A percentile compares a stretch with the other conserved stretches of the same genome.
phyloP scores from a whole-genome alignment of 768 basidiomycete species.

The Phlegmacium glaucopus region DNA sequence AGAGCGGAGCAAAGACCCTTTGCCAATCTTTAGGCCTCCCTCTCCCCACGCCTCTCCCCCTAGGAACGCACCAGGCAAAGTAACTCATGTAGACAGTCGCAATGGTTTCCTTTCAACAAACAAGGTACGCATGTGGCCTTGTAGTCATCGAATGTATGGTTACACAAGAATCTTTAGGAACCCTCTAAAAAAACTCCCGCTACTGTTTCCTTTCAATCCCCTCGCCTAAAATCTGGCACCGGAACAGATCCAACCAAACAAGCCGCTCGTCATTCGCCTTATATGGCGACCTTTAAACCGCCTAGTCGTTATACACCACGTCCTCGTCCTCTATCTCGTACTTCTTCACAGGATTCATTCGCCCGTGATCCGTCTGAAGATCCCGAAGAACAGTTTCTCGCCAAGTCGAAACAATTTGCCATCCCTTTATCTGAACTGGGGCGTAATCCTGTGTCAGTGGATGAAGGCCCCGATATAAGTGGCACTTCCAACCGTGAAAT shows the following conservation, averaged over 20 bases:
- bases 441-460: constrained; percentile 18
- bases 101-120: constrained; percentile 17
- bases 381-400: constrained; percentile 42
- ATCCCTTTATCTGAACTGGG: constrained; percentile 58
- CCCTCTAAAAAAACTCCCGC: constrained; percentile 15
- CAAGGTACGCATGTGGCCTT: constrained; percentile 23
- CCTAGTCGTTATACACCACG: constrained; percentile 17
- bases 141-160: background rate
- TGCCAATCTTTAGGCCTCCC: constrained; percentile 16
- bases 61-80: constrained; percentile 19
- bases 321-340: constrained; percentile 13
- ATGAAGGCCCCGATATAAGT: constrained; percentile 13
- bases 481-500: constrained; percentile 8
- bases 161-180: constrained; percentile 8
- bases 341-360: constrained; percentile 61
- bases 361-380: constrained; percentile 48
- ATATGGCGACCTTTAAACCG: constrained; percentile 12
- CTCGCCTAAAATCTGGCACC: constrained; percentile 9
- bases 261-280: constrained; percentile 13
- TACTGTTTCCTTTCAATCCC: constrained; percentile 19
- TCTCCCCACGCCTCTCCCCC: constrained; percentile 24
- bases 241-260: constrained; percentile 9
- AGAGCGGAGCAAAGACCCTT: constrained; percentile 16
- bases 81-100: constrained; percentile 21
- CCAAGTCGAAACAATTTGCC: constrained; percentile 46